Conservation (phyloP, 352 stramenopile genomes). For the Globisporangium alternatum region DNA sequence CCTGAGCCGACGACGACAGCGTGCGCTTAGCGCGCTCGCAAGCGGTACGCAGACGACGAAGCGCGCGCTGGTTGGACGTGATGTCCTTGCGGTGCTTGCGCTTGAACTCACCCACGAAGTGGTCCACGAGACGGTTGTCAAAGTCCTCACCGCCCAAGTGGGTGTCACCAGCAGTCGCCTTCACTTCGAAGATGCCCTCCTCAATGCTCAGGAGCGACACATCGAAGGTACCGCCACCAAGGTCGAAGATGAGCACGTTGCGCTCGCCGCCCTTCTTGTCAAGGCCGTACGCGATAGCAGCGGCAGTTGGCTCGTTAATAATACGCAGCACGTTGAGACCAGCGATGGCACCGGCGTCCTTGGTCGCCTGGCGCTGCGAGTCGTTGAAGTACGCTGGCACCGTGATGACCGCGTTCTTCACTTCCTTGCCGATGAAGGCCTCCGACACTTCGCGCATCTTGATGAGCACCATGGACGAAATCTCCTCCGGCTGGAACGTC, state of each 20-base stretch:
- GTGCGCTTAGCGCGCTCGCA: constrained; percentile 92
- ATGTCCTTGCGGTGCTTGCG: constrained; percentile 82
- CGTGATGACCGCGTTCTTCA: constrained; percentile 89
- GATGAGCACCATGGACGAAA: constrained; percentile 71
- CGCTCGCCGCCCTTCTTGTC: constrained; percentile 93
- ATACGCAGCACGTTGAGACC: constrained; percentile 94
- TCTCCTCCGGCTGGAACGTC: constrained; percentile 76
- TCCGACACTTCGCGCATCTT: constrained; percentile 72
- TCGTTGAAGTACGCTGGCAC: constrained; percentile 98
- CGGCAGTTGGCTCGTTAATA: constrained; percentile 97
- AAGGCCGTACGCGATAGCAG: constrained; percentile 93
- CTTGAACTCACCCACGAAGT: constrained; percentile 90
- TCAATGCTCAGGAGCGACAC: constrained; percentile 90
- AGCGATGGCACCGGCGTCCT: constrained; percentile 90
- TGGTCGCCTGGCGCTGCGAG: constrained; percentile 93
- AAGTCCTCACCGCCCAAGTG: constrained; percentile 91
- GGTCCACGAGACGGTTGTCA: constrained; percentile 90
- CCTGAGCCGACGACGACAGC: constrained; percentile 81
- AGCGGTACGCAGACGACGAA: constrained; percentile 86
- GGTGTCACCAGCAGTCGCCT: constrained; percentile 90
- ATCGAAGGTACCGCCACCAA: constrained; percentile 95
- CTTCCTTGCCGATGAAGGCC: constrained; percentile 56
- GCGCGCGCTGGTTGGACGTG: constrained; percentile 69
- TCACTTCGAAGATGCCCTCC: constrained; percentile 93
- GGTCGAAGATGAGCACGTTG: constrained; percentile 97